phyloP scores from a whole-genome alignment of 805 yeast species.

The Metschnikowia similis region DNA sequence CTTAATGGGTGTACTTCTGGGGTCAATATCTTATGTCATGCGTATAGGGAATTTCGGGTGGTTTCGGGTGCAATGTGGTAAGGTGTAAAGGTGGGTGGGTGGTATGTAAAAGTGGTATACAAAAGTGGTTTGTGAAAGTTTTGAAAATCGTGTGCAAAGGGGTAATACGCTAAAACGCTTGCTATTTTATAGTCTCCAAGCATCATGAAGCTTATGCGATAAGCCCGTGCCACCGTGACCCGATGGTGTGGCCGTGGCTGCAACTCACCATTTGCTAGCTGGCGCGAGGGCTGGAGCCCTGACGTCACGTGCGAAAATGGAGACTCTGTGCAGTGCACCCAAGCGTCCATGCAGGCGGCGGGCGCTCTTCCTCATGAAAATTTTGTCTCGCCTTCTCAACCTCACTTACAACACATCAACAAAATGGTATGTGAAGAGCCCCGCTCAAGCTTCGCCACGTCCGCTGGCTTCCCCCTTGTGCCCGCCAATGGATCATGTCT shows the following conservation, averaged over 20 bases:
- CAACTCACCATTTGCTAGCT: background rate
- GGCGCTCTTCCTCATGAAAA: constrained; percentile 13
- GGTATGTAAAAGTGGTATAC: no score
- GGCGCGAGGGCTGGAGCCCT: constrained; percentile 15
- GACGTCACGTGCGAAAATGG: background rate
- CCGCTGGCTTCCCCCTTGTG: background rate
- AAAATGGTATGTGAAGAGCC: constrained; percentile 18
- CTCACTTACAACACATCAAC: constrained; percentile 15
- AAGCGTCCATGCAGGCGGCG: constrained; percentile 6
- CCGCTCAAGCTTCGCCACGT: background rate
- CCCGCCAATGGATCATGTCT: background rate
- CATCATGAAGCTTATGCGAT: no score
- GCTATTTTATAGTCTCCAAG: no score
- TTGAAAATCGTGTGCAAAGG: no score
- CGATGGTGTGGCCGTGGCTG: background rate
- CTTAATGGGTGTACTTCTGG: no score
- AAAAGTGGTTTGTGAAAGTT: no score
- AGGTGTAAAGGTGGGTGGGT: no score
- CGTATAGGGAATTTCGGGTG: no score
- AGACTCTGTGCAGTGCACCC: background rate
- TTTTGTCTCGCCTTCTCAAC: constrained; percentile 14
- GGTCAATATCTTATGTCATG: no score
- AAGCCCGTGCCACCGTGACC: no score
- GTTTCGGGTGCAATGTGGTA: no score
- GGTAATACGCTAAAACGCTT: no score